These are phyloP conservation scores for Penicillium taxi DNA, from an alignment of 495 filamentous ascomycete species.

Conservation along the genomic window DNA sequence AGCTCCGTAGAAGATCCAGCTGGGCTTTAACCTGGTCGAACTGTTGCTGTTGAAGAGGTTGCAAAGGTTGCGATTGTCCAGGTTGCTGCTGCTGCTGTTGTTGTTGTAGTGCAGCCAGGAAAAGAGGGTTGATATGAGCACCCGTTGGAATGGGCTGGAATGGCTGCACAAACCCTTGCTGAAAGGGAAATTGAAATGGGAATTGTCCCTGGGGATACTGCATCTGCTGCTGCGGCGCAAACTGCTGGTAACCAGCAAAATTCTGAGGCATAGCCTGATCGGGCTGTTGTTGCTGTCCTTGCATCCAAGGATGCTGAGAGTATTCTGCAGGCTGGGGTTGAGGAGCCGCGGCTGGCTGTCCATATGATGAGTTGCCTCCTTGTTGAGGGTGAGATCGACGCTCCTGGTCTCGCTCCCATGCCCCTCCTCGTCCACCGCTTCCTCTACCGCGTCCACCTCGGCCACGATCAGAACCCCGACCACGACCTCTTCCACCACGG, in stretches of 20 bases:
- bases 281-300: slow-evolving; percentile 20
- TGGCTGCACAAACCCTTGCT: slow-evolving; percentile 21
- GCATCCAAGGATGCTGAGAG: slow-evolving; percentile 18
- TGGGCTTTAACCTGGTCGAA: slow-evolving; percentile 42
- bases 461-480: slow-evolving; percentile 38
- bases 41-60: slow-evolving; percentile 34
- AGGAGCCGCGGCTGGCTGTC: slow-evolving; percentile 5
- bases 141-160: slow-evolving; percentile 38
- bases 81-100: slow-evolving; percentile 27
- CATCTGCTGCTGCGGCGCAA: slow-evolving; percentile 29
- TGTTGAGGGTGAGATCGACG: slow-evolving; percentile 31
- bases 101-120: slow-evolving; percentile 46
- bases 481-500: slow-evolving; percentile 35
- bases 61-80: slow-evolving; percentile 29
- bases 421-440: slow-evolving; percentile 37
- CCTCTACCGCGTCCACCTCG: slow-evolving; percentile 43
- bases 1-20: slow-evolving; percentile 37
- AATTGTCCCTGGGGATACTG: slow-evolving; percentile 32
- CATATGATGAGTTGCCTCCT: slow-evolving; percentile 13
- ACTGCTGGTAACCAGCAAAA: slow-evolving; percentile 23
- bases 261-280: slow-evolving; percentile 24
- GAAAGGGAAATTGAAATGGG: slow-evolving; percentile 30
- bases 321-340: slow-evolving; percentile 22
- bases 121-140: slow-evolving; percentile 58
- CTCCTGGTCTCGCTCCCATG: slow-evolving; percentile 36